A percentile compares a stretch with the other conserved stretches of the same genome.
Conservation (phyloP, 257 asterid species). For the Solanum dulcamara region DNA sequence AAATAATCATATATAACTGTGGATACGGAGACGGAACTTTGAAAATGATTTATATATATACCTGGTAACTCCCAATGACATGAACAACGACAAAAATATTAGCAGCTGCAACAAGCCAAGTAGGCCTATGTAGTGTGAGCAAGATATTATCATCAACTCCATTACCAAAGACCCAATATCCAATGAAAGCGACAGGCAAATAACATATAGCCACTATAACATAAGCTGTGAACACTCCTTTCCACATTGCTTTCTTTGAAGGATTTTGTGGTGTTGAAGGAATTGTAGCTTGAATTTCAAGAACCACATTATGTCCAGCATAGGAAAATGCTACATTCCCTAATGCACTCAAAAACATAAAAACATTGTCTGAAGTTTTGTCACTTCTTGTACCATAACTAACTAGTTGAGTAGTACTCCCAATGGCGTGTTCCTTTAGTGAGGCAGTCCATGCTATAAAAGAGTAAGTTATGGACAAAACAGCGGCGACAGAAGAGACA, state of each 20-base stretch:
- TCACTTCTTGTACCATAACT: conserved; percentile 20
- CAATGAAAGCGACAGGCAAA: conserved; percentile 46
- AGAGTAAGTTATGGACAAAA: conserved; percentile 54
- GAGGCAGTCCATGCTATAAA: conserved; percentile 46
- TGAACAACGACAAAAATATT: conserved; percentile 60
- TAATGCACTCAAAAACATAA: conserved; percentile 43
- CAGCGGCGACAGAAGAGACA: conserved; percentile 46
- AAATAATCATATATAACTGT: too few relatives aligned
- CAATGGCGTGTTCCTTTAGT: conserved; percentile 2
- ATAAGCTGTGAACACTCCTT: conserved; percentile 52
- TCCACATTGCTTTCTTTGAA: conserved; percentile 65
- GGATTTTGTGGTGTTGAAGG: conserved; percentile 61
- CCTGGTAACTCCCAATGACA: conserved; percentile 71
- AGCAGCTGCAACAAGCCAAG: conserved; percentile 47
- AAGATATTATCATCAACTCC: conserved; percentile 43
- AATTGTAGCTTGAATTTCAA: conserved; percentile 65
- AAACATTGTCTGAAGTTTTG: not conserved
- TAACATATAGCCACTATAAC: conserved; percentile 43
- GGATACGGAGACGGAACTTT: too few relatives aligned
- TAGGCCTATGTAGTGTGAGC: conserved; percentile 31
- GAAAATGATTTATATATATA: too few relatives aligned
- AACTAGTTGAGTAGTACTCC: conserved; percentile 12
- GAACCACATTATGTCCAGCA: conserved; percentile 63
- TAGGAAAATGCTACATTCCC: conserved; percentile 64
- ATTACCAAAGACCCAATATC: conserved; percentile 38